Evolutionary conservation across 768 basidiomycete species (phyloP), one percentile per base, ranked within the genome.

Genomic region (Amanita exitialis): DNA sequence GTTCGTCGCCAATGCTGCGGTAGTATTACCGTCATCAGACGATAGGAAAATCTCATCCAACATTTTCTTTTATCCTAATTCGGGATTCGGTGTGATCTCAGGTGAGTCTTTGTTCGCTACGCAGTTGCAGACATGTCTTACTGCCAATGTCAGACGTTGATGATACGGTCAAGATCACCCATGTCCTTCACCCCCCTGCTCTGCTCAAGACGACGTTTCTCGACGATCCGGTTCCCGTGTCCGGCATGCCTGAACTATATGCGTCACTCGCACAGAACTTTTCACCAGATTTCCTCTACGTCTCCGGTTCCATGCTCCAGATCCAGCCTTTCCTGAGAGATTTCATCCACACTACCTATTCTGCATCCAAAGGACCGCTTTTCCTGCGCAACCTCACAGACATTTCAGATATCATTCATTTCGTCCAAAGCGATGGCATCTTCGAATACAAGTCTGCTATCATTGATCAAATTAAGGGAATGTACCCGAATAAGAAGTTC

Each of bases 191-290:
- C 56, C 67, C 60, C 3, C 57, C 60, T 25, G 57, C 68, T n/a
- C 8, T 42, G 18, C 55, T 67, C 36, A 63, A 69, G 53, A 56
- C 69, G 15, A 73, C 72, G 5, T 61, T 73, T 35, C 57, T 72
- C 39, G 69, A 73, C 18, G 63, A 66, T 41, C 71, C 72, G 3
- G 56, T 58, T 25, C 61, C 70, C 8, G 71, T 75, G 7, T 7
- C 65, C n/a, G 72, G 72, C n/a, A 75, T 75, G 73, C 72, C 72
- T 1, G 63, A 66, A 36, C 61, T 75, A n/a, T 75, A 69, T 56
- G 21, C 38, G 2, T 67, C 68, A 3, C 66, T 74, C 30, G 57
- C 67, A 6, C 52, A 54, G 23, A 65, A 68, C 1, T 65, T 75
- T 37, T 56, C 63, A 0, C 70, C 73, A 4, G 64, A 67, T 44